Evolutionary conservation across 1,139 yeast species (phyloP).

Genomic region (Taphrina populina): DNA sequence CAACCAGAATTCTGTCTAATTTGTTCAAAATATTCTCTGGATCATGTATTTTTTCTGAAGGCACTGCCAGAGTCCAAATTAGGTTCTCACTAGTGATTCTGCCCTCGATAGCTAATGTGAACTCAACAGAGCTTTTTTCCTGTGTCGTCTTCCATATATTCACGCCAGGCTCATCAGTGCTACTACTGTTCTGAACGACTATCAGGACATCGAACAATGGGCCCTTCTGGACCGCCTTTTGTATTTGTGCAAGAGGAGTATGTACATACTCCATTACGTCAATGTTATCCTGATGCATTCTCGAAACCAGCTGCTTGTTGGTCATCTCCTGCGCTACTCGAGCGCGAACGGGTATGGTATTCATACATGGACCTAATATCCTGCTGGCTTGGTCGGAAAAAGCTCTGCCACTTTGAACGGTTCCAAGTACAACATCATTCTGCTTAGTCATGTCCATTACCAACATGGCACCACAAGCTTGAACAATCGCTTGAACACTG

Average conservation of each 20-base stretch:
- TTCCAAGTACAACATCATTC: conserved; percentile 37
- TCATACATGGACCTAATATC: conserved; percentile 40
- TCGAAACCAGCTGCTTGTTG: conserved; percentile 12
- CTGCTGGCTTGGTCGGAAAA: conserved; percentile 36
- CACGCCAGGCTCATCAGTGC: not conserved
- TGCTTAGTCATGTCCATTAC: conserved; percentile 31
- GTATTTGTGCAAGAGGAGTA: conserved; percentile 33
- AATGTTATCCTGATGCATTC: conserved; percentile 29
- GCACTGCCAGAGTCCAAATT: conserved; percentile 37
- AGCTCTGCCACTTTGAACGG: conserved; percentile 39
- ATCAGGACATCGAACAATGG: conserved; percentile 39
- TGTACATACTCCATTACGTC: conserved; percentile 33
- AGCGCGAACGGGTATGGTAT: conserved; percentile 37
- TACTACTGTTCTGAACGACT: conserved; percentile 36
- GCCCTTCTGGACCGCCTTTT: conserved; percentile 22
- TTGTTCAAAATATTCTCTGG: not conserved
- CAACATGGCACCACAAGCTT: conserved; percentile 37
- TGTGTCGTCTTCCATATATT: conserved; percentile 32
- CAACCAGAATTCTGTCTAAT: conserved; percentile 6
- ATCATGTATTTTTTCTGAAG: conserved; percentile 15
- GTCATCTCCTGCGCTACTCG: conserved; percentile 9
- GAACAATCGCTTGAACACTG: conserved; percentile 39
- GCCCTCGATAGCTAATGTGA: conserved; percentile 40
- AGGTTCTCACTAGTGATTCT: conserved; percentile 21
- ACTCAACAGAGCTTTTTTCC: conserved; percentile 36